Evolutionary conservation across 2,329 filamentous ascomycete species (phyloP).

Genomic region (Helotiales sp.): DNA sequence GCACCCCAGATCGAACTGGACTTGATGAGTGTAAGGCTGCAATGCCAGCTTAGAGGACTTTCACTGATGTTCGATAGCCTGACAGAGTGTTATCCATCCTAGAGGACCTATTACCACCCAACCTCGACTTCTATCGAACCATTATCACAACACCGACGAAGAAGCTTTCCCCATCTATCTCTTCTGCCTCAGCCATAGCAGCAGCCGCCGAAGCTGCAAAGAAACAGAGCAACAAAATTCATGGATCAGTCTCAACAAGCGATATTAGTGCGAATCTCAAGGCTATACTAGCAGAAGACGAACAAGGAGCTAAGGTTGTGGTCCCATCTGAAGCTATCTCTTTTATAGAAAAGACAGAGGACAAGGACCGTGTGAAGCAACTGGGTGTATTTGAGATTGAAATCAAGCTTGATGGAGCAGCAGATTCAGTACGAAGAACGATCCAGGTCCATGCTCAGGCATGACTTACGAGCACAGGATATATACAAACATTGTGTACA

Average conservation of each 20-base stretch:
- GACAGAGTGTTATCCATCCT: slow-evolving; percentile 25
- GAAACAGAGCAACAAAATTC: slow-evolving; percentile 35
- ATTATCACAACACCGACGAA: slow-evolving; percentile 32
- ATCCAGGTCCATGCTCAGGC: slow-evolving; percentile 43
- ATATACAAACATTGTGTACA: not conserved
- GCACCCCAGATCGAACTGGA: slow-evolving; percentile 21
- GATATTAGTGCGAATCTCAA: slow-evolving; percentile 51
- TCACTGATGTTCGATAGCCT: slow-evolving; percentile 26
- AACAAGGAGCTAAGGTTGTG: slow-evolving; percentile 50
- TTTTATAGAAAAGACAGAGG: slow-evolving; percentile 43
- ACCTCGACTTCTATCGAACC: slow-evolving; percentile 32
- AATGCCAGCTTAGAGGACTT: not conserved
- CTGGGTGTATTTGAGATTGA: slow-evolving; percentile 53
- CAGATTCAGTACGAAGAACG: slow-evolving; percentile 40
- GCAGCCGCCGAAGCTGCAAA: slow-evolving; percentile 9
- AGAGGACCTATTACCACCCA: slow-evolving; percentile 28
- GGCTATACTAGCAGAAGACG: slow-evolving; percentile 48
- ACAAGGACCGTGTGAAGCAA: slow-evolving; percentile 48
- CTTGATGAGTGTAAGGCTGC: slow-evolving; percentile 27
- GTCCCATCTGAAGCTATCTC: slow-evolving; percentile 49
- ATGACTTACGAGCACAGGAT: slow-evolving; percentile 8
- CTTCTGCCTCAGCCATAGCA: slow-evolving; percentile 37
- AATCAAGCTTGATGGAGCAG: slow-evolving; percentile 49
- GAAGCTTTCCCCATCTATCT: slow-evolving; percentile 32
- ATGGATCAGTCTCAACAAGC: slow-evolving; percentile 53